Conservation (phyloP, 345 rosid species). For the Turritis glabra region DNA sequence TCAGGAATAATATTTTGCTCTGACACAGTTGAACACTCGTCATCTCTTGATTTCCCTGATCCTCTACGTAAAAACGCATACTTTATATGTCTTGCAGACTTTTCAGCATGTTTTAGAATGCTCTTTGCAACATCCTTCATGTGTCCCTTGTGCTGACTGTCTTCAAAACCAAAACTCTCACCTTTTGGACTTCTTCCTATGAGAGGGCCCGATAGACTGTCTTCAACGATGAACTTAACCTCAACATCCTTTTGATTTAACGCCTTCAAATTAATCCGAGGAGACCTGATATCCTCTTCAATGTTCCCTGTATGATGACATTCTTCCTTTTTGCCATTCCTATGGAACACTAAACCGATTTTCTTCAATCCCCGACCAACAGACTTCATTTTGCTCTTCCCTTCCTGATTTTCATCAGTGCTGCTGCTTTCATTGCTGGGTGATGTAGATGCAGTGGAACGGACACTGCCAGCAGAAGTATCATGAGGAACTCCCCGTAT, state of each 20-base stretch:
- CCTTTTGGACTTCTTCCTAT: conserved; percentile 43
- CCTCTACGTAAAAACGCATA: conserved; percentile 70
- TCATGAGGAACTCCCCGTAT: conserved; percentile 44
- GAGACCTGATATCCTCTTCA: conserved; percentile 52
- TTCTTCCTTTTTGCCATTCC: conserved; percentile 50
- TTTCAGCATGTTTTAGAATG: conserved; percentile 63
- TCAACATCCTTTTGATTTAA: conserved; percentile 47
- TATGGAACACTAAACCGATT: conserved; percentile 52
- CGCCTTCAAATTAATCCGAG: conserved; percentile 58
- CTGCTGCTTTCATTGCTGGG: conserved; percentile 49
- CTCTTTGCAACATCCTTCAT: conserved; percentile 64
- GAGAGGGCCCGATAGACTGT: conserved; percentile 42
- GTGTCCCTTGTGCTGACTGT: conserved; percentile 51
- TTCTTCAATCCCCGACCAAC: conserved; percentile 55
- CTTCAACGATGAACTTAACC: conserved; percentile 54
- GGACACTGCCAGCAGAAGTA: conserved; percentile 34
- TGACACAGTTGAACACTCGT: conserved; percentile 11
- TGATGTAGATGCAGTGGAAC: conserved; percentile 42
- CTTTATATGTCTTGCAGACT: conserved; percentile 57
- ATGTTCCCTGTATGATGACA: conserved; percentile 28
- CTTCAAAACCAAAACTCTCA: conserved; percentile 44
- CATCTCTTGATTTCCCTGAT: conserved; percentile 45
- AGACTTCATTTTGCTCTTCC: conserved; percentile 34
- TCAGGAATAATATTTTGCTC: conserved; percentile 42
- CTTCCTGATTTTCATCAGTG: conserved; percentile 52